Evolutionary conservation across 78 protist species (phyloP).

Genomic region (Dictyostelium firmibasis): DNA sequence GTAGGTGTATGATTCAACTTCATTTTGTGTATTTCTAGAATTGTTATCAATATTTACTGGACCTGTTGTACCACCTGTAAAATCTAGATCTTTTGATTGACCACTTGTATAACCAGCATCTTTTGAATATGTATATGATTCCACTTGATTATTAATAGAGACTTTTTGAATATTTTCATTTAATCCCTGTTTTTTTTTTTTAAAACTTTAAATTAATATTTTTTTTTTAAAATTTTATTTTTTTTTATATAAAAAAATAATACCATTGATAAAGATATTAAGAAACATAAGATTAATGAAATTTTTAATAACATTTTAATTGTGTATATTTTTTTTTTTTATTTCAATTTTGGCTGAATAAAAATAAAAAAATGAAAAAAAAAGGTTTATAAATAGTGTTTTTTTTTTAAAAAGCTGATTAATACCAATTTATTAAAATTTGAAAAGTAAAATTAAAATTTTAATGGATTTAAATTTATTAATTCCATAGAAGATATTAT

Average conservation of each 20-base stretch:
- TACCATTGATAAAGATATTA: background rate
- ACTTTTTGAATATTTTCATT: background rate
- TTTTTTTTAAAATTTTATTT: no score
- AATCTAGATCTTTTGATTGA: background rate
- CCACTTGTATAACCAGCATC: background rate
- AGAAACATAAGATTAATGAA: background rate
- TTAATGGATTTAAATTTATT: no score
- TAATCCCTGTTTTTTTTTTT: background rate
- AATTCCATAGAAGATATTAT: no score
- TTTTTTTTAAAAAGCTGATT: no score
- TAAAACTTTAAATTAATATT: no score
- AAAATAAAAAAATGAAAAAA: no score
- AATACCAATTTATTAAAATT: no score
- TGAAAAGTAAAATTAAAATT: no score
- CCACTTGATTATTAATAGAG: background rate
- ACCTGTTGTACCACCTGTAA: background rate
- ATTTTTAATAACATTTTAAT: background rate
- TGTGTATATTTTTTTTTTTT: no score
- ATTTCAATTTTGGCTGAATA: no score
- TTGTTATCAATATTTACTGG: background rate
- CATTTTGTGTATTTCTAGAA: background rate
- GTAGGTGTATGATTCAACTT: background rate
- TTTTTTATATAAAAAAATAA: no score
- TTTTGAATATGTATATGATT: background rate
- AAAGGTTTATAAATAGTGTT: no score